Base-by-base conservation (phyloP, 1,284 basidiomycete species). In the Irpex lacteus region DNA sequence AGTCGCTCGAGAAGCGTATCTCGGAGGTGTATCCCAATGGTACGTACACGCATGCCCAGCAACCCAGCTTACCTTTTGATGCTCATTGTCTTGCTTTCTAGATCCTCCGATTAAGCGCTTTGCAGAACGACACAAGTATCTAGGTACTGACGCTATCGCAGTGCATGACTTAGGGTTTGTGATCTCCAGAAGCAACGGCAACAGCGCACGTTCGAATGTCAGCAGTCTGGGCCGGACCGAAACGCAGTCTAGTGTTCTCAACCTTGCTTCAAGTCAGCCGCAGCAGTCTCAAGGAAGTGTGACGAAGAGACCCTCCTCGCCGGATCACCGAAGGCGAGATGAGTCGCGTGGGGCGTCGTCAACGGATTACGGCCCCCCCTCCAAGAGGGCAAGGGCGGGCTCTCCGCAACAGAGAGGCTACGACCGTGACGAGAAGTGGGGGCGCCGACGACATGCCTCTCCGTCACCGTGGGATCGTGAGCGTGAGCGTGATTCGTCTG, bases 91-190 rank as follows among this genome's bases (percentile, higher is more conserved):
- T 26, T 26, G 26, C 15, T 49, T 38, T 32, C 5, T 70, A 95
- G 96, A 97, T 73, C 88, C 92, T 1, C 88, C 93, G 0, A 92
- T 97, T 73, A 95, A 97, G 74, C 90, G 94, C 2, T 96, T 98
- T 68, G 94, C 95, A 0, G 90, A 95, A 71, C 85, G 95, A 40
- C 92, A 95, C 75, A 91, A 89, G n/a, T 97, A 97, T 75, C 82
- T 91, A 49, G 89, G 89, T 47, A 88, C 92, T 18, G 96, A 98
- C 71, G 89, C 94, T 32, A 96, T 98, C 65, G 95, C 95, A 1
- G 83, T 88, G 11, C 87, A 90, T 34, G 96, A 99, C 75, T 85
- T 98, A 19, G 96, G 96, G 18, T 88, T 93, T 68, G 85, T 88
- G 5, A 75, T 83, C 68, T 56, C 54, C 26, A 81, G 75, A 6